phyloP scores from a whole-genome alignment of 1,284 basidiomycete genomes.

The Caloboletus firmus region DNA sequence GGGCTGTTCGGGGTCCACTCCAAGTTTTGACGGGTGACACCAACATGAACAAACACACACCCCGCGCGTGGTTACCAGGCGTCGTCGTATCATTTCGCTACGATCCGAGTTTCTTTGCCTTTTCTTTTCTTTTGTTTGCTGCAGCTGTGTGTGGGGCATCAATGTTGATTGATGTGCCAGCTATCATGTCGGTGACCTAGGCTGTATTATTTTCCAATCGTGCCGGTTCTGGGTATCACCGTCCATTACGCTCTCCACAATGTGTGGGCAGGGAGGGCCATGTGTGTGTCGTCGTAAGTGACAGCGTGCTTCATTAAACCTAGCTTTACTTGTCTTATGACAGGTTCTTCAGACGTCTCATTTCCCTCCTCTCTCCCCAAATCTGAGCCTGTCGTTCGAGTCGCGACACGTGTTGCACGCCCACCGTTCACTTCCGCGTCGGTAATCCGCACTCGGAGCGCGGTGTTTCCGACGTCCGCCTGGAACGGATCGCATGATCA shows the following conservation, averaged over 20 bases:
- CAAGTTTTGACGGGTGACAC: not conserved
- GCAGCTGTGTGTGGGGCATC: not conserved
- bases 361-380: not conserved
- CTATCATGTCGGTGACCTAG: not conserved
- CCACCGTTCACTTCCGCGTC: slow-evolving; percentile 13
- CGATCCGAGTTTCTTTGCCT: not conserved
- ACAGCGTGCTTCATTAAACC: slow-evolving; percentile 11
- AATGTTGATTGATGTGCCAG: not conserved
- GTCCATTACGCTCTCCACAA: not conserved
- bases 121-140: not conserved
- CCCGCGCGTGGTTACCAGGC: too few species aligned
- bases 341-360: not conserved
- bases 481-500: slow-evolving; percentile 4
- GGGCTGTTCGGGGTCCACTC: not conserved
- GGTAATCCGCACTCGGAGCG: slow-evolving; percentile 5
- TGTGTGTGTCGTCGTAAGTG: slow-evolving; percentile 14
- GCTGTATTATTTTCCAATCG: not conserved
- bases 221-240: not conserved
- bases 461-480: not conserved
- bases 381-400: not conserved
- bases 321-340: slow-evolving; percentile 2
- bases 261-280: not conserved
- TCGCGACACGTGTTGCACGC: slow-evolving; percentile 9
- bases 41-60: not conserved
- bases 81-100: not conserved